Evolutionary conservation across 2,329 filamentous ascomycete genomes (phyloP).

Genomic region (Paecilomyces variotii): DNA sequence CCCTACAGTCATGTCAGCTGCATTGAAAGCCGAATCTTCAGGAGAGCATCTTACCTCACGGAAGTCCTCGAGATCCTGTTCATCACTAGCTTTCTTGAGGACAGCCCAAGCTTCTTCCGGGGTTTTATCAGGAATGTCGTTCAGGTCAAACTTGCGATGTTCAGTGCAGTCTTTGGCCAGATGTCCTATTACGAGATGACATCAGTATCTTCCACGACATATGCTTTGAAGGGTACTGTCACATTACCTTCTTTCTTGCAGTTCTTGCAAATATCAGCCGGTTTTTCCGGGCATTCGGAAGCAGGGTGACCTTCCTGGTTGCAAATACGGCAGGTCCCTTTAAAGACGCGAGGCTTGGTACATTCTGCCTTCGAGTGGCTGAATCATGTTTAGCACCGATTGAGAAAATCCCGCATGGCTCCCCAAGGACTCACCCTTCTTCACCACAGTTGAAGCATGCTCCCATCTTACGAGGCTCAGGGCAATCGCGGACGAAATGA

Average conservation of each 20-base stretch:
- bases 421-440: slow-evolving; percentile 25
- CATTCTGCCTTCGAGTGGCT: slow-evolving; percentile 40
- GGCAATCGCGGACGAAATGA: slow-evolving; percentile 37
- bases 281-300: slow-evolving; percentile 36
- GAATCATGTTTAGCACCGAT: not conserved
- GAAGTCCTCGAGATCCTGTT: slow-evolving; percentile 45
- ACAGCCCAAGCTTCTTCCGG: slow-evolving; percentile 44
- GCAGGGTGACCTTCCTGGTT: slow-evolving; percentile 40
- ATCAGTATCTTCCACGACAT: not conserved
- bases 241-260: slow-evolving; percentile 37
- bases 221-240: not conserved
- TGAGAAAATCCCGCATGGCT: not conserved
- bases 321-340: slow-evolving; percentile 39
- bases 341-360: slow-evolving; percentile 40
- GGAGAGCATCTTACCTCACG: slow-evolving; percentile 27
- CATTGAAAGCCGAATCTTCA: not conserved
- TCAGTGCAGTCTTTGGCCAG: slow-evolving; percentile 37
- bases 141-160: slow-evolving; percentile 37
- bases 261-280: slow-evolving; percentile 38
- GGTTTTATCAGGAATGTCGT: slow-evolving; percentile 38
- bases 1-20: slow-evolving; percentile 21
- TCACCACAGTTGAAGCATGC: slow-evolving; percentile 41
- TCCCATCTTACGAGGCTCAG: slow-evolving; percentile 31
- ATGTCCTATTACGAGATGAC: slow-evolving; percentile 30
- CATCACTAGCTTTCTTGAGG: slow-evolving; percentile 42